These are phyloP conservation scores for Hanseniaspora gamundiae DNA, from an alignment of 1,139 yeast species.

Conservation along the genomic window DNA sequence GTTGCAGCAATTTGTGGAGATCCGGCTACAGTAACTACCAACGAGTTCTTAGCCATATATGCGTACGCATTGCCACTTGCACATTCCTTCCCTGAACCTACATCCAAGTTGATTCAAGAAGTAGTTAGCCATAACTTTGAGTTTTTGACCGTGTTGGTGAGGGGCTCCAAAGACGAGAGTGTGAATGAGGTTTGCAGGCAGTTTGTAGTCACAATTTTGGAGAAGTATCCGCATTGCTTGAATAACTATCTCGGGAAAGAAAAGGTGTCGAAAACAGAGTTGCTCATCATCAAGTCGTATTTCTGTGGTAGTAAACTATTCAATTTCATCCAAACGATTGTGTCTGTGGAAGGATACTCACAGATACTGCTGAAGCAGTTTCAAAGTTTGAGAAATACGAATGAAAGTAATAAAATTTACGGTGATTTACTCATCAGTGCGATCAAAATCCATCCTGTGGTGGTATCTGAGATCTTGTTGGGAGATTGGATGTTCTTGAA, in stretches of 20 bases:
- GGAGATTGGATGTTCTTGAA: neutral
- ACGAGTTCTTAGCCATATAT: no score
- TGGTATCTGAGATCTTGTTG: constrained; percentile 1
- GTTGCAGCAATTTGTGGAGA: no score
- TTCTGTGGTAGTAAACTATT: constrained; percentile 28
- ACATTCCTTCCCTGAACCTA: no score
- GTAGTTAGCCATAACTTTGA: neutral
- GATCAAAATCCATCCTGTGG: constrained; percentile 2
- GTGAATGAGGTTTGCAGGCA: neutral
- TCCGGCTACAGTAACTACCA: no score
- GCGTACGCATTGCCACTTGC: no score
- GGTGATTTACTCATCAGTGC: constrained; percentile 3
- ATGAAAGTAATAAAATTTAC: neutral
- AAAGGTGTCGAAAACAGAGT: constrained; percentile 11
- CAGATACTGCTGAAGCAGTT: constrained; percentile 10
- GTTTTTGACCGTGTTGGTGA: neutral
- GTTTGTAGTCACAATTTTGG: neutral
- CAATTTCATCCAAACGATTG: constrained; percentile 18
- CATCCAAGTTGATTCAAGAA: neutral
- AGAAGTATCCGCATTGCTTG: constrained; percentile 8
- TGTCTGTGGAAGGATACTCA: constrained; percentile 19
- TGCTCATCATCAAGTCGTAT: constrained; percentile 16
- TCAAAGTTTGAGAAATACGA: neutral
- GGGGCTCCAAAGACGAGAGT: neutral
- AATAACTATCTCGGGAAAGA: constrained; percentile 7